Evolutionary conservation across 2,329 filamentous ascomycete species (phyloP).

Genomic region (Colletotrichum musae): DNA sequence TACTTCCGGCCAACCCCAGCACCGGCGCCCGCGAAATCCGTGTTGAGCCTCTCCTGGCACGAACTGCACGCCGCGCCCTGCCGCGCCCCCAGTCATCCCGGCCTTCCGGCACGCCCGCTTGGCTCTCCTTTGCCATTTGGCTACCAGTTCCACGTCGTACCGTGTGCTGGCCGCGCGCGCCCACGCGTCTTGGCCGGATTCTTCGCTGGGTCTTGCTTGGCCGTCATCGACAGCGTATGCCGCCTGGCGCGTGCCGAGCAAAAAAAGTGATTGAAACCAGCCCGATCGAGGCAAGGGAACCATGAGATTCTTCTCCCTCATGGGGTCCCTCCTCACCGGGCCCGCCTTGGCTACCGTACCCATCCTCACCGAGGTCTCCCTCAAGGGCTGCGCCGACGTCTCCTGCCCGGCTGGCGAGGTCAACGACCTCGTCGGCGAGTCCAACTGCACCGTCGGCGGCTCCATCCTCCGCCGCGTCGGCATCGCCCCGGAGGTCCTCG

Average conservation of each 20-base stretch:
- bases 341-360: slow-evolving; percentile 38
- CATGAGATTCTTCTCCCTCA: slow-evolving; percentile 35
- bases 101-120: too few species aligned
- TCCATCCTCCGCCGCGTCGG: slow-evolving; percentile 39
- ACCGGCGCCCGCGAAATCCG: neutral
- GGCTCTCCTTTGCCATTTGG: too few species aligned
- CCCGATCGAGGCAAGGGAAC: neutral
- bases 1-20: slow-evolving; percentile 18
- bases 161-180: too few species aligned
- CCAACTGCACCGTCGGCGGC: slow-evolving; percentile 39
- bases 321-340: slow-evolving; percentile 38
- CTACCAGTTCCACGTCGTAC: too few species aligned
- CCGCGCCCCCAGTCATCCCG: too few species aligned
- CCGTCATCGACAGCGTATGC: neutral
- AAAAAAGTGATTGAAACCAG: neutral
- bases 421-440: slow-evolving; percentile 36
- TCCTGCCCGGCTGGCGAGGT: slow-evolving; percentile 33
- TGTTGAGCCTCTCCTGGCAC: neutral
- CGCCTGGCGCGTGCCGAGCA: neutral
- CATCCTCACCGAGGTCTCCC: slow-evolving; percentile 38
- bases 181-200: neutral
- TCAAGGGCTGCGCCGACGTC: slow-evolving; percentile 35
- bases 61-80: too few species aligned
- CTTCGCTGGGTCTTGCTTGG: neutral
- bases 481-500: slow-evolving; percentile 39